A percentile compares a stretch with the other conserved stretches of the same genome.
Evolutionary conservation across 352 stramenopile genomes (phyloP).

Genomic region (Globisporangium nodosum): DNA sequence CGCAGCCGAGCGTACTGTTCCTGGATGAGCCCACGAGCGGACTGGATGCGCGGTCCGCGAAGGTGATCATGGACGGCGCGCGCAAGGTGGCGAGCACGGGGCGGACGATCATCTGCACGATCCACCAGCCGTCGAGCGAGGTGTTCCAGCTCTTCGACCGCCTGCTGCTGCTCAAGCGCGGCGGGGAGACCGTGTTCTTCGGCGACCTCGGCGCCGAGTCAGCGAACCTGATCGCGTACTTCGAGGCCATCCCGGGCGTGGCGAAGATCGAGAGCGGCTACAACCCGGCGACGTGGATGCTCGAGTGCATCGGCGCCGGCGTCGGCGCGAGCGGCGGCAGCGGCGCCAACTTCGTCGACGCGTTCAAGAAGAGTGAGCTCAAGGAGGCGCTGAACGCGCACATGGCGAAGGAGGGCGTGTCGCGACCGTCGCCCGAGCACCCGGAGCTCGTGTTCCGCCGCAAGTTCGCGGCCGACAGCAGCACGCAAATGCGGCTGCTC

Average conservation of each 20-base stretch:
- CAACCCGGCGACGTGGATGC: constrained; percentile 21
- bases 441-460: constrained; percentile 13
- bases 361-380: too few relatives aligned
- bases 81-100: constrained; percentile 10
- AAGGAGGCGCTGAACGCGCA: not conserved
- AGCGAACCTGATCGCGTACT: constrained; percentile 21
- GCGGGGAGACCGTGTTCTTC: constrained; percentile 26
- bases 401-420: constrained; percentile 8
- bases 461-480: constrained; percentile 11
- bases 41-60: constrained; percentile 31
- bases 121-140: constrained; percentile 79
- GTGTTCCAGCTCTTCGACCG: constrained; percentile 77
- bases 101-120: constrained; percentile 54
- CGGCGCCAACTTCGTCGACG: not conserved
- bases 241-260: constrained; percentile 18
- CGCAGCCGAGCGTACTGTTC: constrained; percentile 67
- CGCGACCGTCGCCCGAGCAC: constrained; percentile 4
- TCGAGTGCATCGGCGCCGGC: constrained; percentile 21
- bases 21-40: constrained; percentile 48
- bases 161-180: constrained; percentile 50
- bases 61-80: constrained; percentile 60
- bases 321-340: constrained; percentile 8
- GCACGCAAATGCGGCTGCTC: constrained; percentile 1
- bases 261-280: constrained; percentile 24
- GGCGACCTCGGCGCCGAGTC: constrained; percentile 19